Evolutionary conservation across 2,329 filamentous ascomycete genomes (phyloP), one percentile per base, ranked within the genome.

Genomic region (Xenosphaeropsis pyriputrescens): DNA sequence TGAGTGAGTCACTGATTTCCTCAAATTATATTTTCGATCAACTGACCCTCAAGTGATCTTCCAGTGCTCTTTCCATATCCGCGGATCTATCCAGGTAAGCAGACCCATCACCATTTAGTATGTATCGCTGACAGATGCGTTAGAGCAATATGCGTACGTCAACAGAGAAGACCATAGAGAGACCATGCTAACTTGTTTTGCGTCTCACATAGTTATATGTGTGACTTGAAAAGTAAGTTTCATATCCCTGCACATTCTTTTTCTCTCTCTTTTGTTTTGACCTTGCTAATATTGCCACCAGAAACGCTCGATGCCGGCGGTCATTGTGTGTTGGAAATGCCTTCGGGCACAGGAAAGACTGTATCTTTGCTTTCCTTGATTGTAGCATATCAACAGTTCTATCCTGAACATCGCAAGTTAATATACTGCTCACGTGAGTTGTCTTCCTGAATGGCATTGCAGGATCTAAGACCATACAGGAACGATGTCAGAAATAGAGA

Each of bases 401-500:
- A 89, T 52, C 85, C 88, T 3, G 85, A 94, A 55, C 85, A 91
- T 51, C 72, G 93, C 39, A 98, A 98, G 61, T 75, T 98, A 37
- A 95, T 98, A 39, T 98, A 98, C 61, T 98, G 91, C 66, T 98
- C 91, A 45, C 86, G 91, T 77, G 50, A 49, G 52, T 46, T 15
- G 38, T 29, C 22, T 26, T 26, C 22, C 2, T 26, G n/a, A 18
- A 36, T 16, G 11, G 8, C 14, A 29, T 29, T 18, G 22, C 22
- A 26, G 22, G 12, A 19, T 22, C 33, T 43, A 31, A 37, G 38
- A 32, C 18, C 17, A 22, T 32, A 8, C 35, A 76, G 72, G 72
- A 64, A 98, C 91, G 40, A 98, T 98, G 88, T 98, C 91, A 29
- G 91, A 98, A 63, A 98, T 98, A 52, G 91, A 98, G 57, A 98